Percentiles rank a stretch among this genome's conserved stretches.
Conservation (phyloP, 2,329 filamentous ascomycete genomes). For the Elsinoe perseae region DNA sequence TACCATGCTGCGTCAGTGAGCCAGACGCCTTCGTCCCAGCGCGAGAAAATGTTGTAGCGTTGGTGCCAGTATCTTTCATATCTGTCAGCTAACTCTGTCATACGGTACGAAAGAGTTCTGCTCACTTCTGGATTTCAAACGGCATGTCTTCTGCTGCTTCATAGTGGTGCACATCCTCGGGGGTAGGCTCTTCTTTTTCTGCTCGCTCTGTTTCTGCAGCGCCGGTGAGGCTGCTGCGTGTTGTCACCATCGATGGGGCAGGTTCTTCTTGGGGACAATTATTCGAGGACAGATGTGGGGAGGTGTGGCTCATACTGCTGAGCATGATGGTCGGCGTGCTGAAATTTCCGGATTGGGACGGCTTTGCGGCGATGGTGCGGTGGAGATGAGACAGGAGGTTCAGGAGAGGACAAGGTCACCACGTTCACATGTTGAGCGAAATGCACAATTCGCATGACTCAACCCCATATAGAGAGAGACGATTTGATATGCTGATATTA, state of each 20-base stretch:
- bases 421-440: neutral
- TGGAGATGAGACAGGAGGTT: neutral
- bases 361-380: neutral
- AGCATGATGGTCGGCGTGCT: neutral
- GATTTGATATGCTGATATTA: neutral
- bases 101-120: conserved; percentile 9
- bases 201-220: neutral
- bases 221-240: conserved; percentile 4
- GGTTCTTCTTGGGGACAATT: neutral
- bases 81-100: conserved; percentile 3
- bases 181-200: conserved; percentile 38
- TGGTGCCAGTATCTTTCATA: conserved; percentile 75
- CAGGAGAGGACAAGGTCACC: neutral
- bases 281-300: neutral
- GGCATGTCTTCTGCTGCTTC: conserved; percentile 62
- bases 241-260: conserved; percentile 3
- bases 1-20: conserved; percentile 96
- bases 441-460: neutral
- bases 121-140: conserved; percentile 74
- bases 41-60: conserved; percentile 76
- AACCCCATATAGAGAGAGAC: neutral
- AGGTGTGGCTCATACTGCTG: neutral
- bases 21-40: conserved; percentile 79
- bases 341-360: conserved; percentile 8
- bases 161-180: conserved; percentile 68